Conservation (phyloP, 306 rosid species). For the Canavalia ensiformis region DNA sequence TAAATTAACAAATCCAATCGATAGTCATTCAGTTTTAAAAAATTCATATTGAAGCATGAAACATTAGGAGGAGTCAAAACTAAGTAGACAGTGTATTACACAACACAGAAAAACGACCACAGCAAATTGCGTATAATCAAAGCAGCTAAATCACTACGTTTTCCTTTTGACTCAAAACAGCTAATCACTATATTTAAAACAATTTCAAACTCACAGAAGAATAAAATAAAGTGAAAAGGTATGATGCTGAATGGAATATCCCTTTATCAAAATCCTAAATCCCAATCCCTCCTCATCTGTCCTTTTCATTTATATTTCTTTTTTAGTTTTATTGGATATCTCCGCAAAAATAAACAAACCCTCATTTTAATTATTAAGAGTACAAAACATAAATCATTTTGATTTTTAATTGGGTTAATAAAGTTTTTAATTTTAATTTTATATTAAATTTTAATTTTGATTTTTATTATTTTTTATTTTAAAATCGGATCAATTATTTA, state of each 20-base stretch:
- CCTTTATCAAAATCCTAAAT: background rate
- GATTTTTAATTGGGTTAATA: too few relatives aligned
- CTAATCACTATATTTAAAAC: background rate
- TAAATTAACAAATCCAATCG: too few relatives aligned
- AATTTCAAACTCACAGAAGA: slow-evolving; percentile 9
- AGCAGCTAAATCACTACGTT: background rate
- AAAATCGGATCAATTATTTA: too few relatives aligned
- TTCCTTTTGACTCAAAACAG: slow-evolving; percentile 9
- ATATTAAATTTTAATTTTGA: too few relatives aligned
- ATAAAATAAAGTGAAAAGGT: slow-evolving; percentile 13
- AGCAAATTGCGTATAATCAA: slow-evolving; percentile 26
- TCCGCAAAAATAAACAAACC: background rate
- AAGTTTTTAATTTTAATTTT: too few relatives aligned
- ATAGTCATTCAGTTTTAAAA: too few relatives aligned
- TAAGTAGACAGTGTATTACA: background rate
- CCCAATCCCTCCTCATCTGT: background rate
- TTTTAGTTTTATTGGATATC: background rate
- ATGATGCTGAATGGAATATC: slow-evolving; percentile 44
- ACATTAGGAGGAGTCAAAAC: background rate
- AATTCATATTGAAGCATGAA: background rate
- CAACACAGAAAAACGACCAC: background rate
- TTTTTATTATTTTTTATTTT: too few relatives aligned
- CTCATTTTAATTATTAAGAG: too few relatives aligned
- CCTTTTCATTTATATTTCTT: background rate
- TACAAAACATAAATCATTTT: too few relatives aligned